Conservation (phyloP, 352 stramenopile species). For the Chrysophaeum taylorii region DNA sequence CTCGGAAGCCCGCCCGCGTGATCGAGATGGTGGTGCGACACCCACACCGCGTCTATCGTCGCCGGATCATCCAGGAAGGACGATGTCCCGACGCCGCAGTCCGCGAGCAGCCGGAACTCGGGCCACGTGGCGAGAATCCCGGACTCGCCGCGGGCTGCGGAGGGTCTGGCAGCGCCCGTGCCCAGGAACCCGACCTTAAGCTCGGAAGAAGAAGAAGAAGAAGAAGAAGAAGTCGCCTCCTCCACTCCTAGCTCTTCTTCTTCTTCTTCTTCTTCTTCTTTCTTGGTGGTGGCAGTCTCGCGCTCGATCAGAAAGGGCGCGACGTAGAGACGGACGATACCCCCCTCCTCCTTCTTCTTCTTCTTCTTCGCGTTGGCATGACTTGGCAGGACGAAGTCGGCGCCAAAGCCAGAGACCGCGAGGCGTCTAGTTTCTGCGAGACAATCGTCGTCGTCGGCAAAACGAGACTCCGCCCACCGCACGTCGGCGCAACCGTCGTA, state of each 20-base stretch:
- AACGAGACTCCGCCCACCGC: not conserved
- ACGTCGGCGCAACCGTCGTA: too few species aligned
- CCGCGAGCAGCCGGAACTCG: not conserved
- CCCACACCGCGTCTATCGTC: conserved; percentile 3
- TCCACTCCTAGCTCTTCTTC: not conserved
- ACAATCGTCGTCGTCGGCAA: not conserved
- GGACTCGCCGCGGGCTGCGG: conserved; percentile 14
- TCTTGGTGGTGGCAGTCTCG: not conserved
- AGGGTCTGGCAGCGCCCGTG: conserved; percentile 18
- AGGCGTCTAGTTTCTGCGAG: not conserved
- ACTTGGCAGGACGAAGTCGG: too few species aligned
- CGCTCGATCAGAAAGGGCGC: not conserved
- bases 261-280: not conserved
- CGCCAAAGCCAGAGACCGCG: too few species aligned
- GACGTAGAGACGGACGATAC: not conserved
- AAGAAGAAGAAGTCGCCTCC: too few species aligned
- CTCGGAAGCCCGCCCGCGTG: conserved; percentile 16
- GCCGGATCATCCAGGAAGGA: not conserved
- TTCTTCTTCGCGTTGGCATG: too few species aligned
- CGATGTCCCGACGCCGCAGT: conserved; percentile 21
- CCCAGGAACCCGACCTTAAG: conserved; percentile 22
- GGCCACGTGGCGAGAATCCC: conserved; percentile 6
- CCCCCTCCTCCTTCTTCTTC: too few species aligned
- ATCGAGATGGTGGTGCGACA: conserved; percentile 23
- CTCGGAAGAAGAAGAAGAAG: too few species aligned